Conservation (phyloP, 495 filamentous ascomycete genomes). For the Tuber microsphaerosporum region DNA sequence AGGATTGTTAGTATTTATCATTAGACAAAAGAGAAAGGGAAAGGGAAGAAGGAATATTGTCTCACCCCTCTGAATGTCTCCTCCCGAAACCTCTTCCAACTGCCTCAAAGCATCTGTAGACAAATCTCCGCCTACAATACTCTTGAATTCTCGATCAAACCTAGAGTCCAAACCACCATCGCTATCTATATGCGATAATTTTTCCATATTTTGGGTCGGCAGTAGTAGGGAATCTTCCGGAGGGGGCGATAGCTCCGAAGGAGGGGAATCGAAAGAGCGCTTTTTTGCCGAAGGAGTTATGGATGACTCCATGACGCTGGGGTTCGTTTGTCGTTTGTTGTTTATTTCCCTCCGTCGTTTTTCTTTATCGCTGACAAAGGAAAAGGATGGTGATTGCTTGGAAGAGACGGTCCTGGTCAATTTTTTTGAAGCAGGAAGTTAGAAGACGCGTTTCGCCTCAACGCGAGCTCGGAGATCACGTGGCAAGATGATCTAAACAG, state of each 20-base stretch:
- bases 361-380: not conserved
- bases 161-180: not conserved
- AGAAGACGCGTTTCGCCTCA: not conserved
- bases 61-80: slow-evolving; percentile 47
- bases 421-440: not conserved
- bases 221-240: not conserved
- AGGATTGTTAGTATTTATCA: not conserved
- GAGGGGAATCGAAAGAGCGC: not conserved
- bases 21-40: not conserved
- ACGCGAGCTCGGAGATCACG: not conserved
- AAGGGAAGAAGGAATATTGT: not conserved
- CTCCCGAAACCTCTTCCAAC: slow-evolving; percentile 42
- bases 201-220: not conserved
- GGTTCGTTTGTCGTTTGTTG: not conserved
- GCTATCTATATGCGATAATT: not conserved
- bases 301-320: not conserved
- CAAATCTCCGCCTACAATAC: slow-evolving; percentile 40
- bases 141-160: slow-evolving; percentile 33
- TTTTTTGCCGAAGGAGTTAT: not conserved
- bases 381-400: not conserved
- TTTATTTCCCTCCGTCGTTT: not conserved
- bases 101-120: slow-evolving; percentile 30
- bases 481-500: not conserved
- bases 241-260: not conserved
- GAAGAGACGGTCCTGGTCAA: not conserved